Percentiles rank a stretch among this genome's conserved stretches.
phyloP scores from a whole-genome alignment of 345 rosid genomes.

The Physaria fendleri region DNA sequence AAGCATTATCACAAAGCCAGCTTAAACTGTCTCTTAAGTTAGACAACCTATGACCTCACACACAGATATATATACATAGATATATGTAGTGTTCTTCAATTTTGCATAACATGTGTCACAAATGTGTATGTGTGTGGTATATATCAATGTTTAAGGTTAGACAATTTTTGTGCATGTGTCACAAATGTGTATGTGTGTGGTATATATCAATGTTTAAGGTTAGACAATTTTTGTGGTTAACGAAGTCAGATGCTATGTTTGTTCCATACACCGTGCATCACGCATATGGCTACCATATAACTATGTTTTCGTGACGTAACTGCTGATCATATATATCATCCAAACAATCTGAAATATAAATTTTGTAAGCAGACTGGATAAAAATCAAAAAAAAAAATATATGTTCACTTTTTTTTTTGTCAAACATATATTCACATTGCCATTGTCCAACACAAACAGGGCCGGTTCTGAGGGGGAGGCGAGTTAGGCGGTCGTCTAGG shows the following conservation, averaged over 20 bases:
- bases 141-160: conserved; percentile 26
- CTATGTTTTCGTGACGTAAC: conserved; percentile 10
- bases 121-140: neutral
- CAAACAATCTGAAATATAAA: neutral
- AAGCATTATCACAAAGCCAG: conserved; percentile 13
- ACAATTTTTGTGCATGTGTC: conserved; percentile 19
- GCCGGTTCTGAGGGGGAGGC: too few relatives aligned
- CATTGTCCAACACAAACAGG: too few relatives aligned
- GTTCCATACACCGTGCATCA: conserved; percentile 21
- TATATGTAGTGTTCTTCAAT: neutral
- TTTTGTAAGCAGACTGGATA: neutral
- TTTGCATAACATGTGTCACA: neutral
- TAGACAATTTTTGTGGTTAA: conserved; percentile 24
- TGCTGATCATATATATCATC: neutral
- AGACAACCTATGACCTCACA: conserved; percentile 20
- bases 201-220: conserved; percentile 24
- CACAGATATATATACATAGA: neutral
- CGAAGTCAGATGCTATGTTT: conserved; percentile 24
- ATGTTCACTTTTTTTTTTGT: too few relatives aligned
- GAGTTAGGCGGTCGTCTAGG: too few relatives aligned
- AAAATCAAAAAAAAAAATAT: neutral
- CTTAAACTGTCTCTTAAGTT: conserved; percentile 2
- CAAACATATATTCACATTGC: too few relatives aligned
- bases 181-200: neutral
- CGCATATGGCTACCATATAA: conserved; percentile 15